Evolutionary conservation across 192 early-diverging fungal species (phyloP), one percentile per base, ranked within the genome.

Genomic region (Phycomyces blakesleeanus): DNA sequence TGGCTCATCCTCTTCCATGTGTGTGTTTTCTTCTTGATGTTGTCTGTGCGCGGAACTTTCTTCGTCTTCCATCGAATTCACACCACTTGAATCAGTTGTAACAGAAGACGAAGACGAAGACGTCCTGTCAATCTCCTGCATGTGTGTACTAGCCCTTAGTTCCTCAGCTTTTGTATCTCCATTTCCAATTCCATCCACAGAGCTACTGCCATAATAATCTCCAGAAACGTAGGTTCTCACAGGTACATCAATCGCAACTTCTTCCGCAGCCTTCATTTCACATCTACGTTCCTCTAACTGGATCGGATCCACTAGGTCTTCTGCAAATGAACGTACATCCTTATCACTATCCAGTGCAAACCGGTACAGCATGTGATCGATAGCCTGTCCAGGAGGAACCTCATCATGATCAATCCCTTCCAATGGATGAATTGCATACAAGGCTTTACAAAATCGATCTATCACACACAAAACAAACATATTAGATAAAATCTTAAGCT

Each of bases 321-420:
- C 42, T 20, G 61, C 55, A 57, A 57, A 69, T 14, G 61, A 69
- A 8, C 67, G 67, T 27, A 69, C 67, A 57, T 69, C 67, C 22
- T 54, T n/a, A 55, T 69, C 67, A 10, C 51, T 52, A 52, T 69
- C 67, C 26, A 69, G 59, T 1, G 67, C 67, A 42, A 69, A 62
- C 5, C 50, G 60, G 22, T 63, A 69, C 25, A 61, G 34, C 37
- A 69, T 57, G 10, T 59, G 60, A 24, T 69, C 60, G 21, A 69
- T 40, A 15, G 61, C 61, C 50, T 63, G 61, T 37, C 61, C 51
- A n/a, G 15, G 12, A n/a, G 66, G 58, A 44, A 52, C 59, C 3
- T 58, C 59, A 3, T 39, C 38, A 26, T 67, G 57, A 59, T 67
- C 56, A 15, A 67, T 57, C 15, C 49, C 59, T 42, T 59, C 22